Percentiles rank a stretch among this genome's conserved stretches.
Evolutionary conservation across 352 stramenopile species (phyloP).

Genomic region (Bremia lactucae): DNA sequence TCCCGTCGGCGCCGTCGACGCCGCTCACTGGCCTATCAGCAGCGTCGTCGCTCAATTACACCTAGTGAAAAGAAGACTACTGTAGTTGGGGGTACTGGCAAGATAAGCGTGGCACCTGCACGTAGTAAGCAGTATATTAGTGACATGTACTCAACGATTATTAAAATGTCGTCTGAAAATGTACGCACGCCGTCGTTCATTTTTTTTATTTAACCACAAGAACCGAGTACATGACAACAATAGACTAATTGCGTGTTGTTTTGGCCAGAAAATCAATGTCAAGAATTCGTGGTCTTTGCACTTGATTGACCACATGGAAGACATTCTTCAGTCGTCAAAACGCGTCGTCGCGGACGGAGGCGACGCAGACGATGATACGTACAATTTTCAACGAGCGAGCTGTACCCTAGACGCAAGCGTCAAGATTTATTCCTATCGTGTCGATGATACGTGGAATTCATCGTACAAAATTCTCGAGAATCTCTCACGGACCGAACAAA

Average conservation of each 20-base stretch:
- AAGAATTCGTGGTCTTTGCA: slow-evolving; percentile 95
- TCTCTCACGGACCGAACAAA: slow-evolving; percentile 82
- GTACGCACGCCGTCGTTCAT: too few relatives aligned
- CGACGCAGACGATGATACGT: slow-evolving; percentile 43
- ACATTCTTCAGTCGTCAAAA: slow-evolving; percentile 76
- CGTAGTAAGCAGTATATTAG: slow-evolving; percentile 73
- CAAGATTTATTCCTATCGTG: slow-evolving; percentile 98
- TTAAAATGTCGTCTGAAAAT: slow-evolving; percentile 89
- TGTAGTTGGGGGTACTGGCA: background rate
- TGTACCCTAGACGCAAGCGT: slow-evolving; percentile 97
- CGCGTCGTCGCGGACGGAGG: slow-evolving; percentile 19
- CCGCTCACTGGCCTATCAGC: slow-evolving; percentile 60
- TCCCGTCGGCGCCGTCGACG: slow-evolving; percentile 42
- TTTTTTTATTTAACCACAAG: too few relatives aligned
- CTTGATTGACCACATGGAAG: slow-evolving; percentile 96
- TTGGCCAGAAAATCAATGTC: slow-evolving; percentile 91
- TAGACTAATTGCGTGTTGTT: slow-evolving; percentile 1
- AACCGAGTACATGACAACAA: background rate
- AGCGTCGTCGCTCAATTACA: slow-evolving; percentile 60
- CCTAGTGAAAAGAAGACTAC: slow-evolving; percentile 23
- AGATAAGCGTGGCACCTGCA: slow-evolving; percentile 3
- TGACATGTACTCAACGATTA: slow-evolving; percentile 88
- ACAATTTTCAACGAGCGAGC: slow-evolving; percentile 96
- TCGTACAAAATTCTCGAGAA: slow-evolving; percentile 98
- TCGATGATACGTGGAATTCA: slow-evolving; percentile 95